Evolutionary conservation across 305 asterid species (phyloP), one percentile per base, ranked within the genome.

Genomic region (Fraxinus baroniana): DNA sequence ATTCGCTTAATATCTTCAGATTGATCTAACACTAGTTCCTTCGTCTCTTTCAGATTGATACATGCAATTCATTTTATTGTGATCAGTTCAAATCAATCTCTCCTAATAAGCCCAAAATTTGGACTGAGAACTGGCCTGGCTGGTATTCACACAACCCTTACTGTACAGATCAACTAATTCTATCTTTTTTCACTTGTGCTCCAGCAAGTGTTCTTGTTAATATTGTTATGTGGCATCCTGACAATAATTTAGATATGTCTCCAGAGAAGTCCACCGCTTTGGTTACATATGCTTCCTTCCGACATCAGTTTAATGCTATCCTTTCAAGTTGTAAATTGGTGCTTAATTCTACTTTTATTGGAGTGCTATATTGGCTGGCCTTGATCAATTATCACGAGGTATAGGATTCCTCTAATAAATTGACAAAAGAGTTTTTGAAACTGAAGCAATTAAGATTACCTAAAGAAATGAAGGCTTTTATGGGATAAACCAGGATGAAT

Each of bases 101-200:
- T 80, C 97, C 98, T 44, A 83, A 90, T 85, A 92, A 85, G 86
- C 98, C 98, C 64, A 93, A 91, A 87, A 82, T 95, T 78, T 95
- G 98, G 98, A 95, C 98, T 17, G 98, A 95, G 86, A 95, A 95
- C 88, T 95, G 98, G 98, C 98, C 98, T 46, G 98, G 98, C 85
- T 95, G 98, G 98, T 95, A 91, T 41, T 88, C 86, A 57, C 79
- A 76, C 41, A 85, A 78, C 81, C 70, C 64, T 74, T 73, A 8
- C 49, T 28, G 20, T 36, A 73, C 35, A 44, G 76, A 66, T 86
- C 35, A 39, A 5, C 74, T 35, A 75, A 66, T 84, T 73, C 60
- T 79, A 83, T 77, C 46, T 74, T 85, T 80, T 7, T 76, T 2
- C 41, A 4, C 35, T 20, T 78, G 37, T 83, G 20, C 17, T 35